These are phyloP conservation scores for Pelomyxa schiedti DNA, from an alignment of 78 protist species.

Conservation along the genomic window DNA sequence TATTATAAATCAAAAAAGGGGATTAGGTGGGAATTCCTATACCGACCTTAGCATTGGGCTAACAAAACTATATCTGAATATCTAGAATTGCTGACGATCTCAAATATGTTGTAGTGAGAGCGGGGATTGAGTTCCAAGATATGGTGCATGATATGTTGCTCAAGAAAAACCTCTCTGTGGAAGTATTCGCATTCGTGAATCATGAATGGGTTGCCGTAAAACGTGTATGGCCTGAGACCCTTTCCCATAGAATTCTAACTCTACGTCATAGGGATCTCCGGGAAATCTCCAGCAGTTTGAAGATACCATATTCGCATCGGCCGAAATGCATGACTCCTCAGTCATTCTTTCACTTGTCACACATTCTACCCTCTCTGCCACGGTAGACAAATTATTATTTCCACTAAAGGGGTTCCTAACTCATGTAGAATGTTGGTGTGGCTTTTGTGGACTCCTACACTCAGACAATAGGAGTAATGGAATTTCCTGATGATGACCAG, in stretches of 20 bases:
- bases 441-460: not conserved
- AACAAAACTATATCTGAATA: no score
- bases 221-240: not conserved
- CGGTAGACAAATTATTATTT: no score
- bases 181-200: not conserved
- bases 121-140: not conserved
- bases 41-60: no score
- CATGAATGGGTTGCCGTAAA: not conserved
- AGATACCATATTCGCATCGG: not conserved
- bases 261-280: not conserved
- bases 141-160: not conserved
- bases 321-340: not conserved
- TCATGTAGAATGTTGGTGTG: not conserved
- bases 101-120: not conserved
- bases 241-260: not conserved
- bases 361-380: not conserved
- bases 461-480: not conserved
- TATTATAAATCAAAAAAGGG: no score
- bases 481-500: slow-evolving; percentile 13
- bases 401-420: not conserved
- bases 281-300: slow-evolving; percentile 3
- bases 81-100: no score
- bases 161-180: not conserved
- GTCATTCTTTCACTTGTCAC: not conserved
- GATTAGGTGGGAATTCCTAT: no score